Evolutionary conservation across 495 filamentous ascomycete genomes (phyloP).

Genomic region (Xylaria sp.): DNA sequence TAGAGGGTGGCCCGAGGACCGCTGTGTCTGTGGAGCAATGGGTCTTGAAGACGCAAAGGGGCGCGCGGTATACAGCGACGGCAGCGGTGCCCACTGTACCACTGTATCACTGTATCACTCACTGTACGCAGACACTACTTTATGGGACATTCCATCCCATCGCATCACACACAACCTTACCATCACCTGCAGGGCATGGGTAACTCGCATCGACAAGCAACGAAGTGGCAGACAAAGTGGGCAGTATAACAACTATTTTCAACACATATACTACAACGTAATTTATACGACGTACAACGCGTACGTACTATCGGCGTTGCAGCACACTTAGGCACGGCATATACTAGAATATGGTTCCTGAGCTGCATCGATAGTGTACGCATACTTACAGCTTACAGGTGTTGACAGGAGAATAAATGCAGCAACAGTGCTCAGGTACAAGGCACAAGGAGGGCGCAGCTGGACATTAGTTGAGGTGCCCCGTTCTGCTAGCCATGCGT

Average conservation of each 20-base stretch:
- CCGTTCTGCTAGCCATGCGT: background rate
- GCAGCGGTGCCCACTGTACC: background rate
- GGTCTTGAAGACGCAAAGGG: constrained; percentile 11
- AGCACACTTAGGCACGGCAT: background rate
- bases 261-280: background rate
- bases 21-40: constrained; percentile 17
- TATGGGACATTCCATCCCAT: background rate
- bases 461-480: constrained; percentile 4
- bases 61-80: background rate
- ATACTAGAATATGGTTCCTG: background rate
- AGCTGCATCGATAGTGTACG: constrained; percentile 17
- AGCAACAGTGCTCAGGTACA: constrained; percentile 3
- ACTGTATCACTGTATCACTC: too few species aligned
- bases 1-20: constrained; percentile 12
- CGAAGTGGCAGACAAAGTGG: background rate
- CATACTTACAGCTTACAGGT: background rate
- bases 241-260: background rate
- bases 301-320: too few species aligned
- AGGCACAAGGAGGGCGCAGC: constrained; percentile 6
- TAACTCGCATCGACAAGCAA: constrained; percentile 9
- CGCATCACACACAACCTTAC: too few species aligned
- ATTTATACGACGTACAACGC: too few species aligned
- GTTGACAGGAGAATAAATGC: background rate
- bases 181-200: constrained; percentile 2
- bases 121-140: too few species aligned